Evolutionary conservation across 129 eudicot genomes (phyloP).

Genomic region (Sambucus nigra): DNA sequence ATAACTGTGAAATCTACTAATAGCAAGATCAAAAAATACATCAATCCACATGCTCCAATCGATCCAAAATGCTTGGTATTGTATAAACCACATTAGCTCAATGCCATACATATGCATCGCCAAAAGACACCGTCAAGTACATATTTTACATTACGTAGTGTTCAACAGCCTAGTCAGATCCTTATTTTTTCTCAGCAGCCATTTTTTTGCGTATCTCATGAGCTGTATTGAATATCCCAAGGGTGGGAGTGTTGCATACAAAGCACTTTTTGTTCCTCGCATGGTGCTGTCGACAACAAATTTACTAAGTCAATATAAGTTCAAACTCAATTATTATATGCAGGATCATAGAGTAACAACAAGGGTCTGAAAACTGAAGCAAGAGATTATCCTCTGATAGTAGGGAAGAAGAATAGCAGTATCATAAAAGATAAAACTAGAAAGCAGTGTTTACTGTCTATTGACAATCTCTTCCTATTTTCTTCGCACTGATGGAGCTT

Average conservation of each 20-base stretch:
- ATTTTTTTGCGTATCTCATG: conserved; percentile 66
- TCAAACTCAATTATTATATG: conserved; percentile 1
- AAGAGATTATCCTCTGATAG: too few species aligned
- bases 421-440: too few species aligned
- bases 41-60: background rate
- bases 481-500: too few species aligned
- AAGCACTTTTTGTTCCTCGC: conserved; percentile 74
- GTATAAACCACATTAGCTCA: background rate
- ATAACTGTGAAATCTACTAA: too few species aligned
- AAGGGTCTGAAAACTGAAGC: too few species aligned
- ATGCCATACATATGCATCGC: background rate
- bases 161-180: conserved; percentile 6
- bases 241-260: conserved; percentile 86
- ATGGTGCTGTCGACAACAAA: conserved; percentile 55
- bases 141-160: background rate
- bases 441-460: too few species aligned
- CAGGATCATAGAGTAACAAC: too few species aligned
- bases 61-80: background rate
- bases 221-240: conserved; percentile 84
- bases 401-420: too few species aligned
- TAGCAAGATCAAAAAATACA: background rate
- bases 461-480: too few species aligned
- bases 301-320: background rate
- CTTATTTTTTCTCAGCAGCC: conserved; percentile 49
- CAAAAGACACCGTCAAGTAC: background rate